phyloP scores from a whole-genome alignment of 2,329 filamentous ascomycete species.

The Clonostachys byssicola region DNA sequence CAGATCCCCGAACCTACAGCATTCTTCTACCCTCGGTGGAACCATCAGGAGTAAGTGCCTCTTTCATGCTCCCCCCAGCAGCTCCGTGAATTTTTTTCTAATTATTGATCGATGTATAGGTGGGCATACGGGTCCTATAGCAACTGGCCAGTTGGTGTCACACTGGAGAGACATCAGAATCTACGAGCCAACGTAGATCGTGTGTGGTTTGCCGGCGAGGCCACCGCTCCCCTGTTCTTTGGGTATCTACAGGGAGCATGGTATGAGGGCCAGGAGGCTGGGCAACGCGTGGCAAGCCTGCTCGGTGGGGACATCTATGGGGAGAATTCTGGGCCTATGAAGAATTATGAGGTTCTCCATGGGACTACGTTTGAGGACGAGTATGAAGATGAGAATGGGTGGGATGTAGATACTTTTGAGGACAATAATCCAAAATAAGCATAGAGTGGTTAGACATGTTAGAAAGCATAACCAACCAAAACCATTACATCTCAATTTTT shows the following conservation, averaged over 20 bases:
- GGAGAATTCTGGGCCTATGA: conserved; percentile 13
- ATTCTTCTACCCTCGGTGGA: conserved; percentile 50
- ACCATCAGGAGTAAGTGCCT: conserved; percentile 14
- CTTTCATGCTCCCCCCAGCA: too few relatives aligned
- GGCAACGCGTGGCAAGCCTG: conserved; percentile 33
- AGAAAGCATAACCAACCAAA: too few relatives aligned
- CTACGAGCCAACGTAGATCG: conserved; percentile 58
- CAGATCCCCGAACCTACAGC: conserved; percentile 53
- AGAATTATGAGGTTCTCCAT: conserved; percentile 19
- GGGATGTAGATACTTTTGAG: not conserved
- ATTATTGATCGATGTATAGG: conserved; percentile 20
- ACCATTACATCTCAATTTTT: too few relatives aligned
- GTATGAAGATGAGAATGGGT: conserved; percentile 6
- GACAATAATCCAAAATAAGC: too few relatives aligned
- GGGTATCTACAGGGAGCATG: conserved; percentile 62
- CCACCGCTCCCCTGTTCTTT: conserved; percentile 58
- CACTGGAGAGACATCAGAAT: conserved; percentile 63
- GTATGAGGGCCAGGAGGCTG: conserved; percentile 49
- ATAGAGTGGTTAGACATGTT: too few relatives aligned
- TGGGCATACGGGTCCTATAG: conserved; percentile 59
- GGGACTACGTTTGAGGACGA: conserved; percentile 15
- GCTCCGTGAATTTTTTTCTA: conserved; percentile 14
- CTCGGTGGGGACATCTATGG: not conserved
- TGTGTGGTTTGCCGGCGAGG: conserved; percentile 63
- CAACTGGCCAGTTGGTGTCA: conserved; percentile 63